Evolutionary conservation across 805 yeast species (phyloP).

Genomic region (Ogataea methanolica): DNA sequence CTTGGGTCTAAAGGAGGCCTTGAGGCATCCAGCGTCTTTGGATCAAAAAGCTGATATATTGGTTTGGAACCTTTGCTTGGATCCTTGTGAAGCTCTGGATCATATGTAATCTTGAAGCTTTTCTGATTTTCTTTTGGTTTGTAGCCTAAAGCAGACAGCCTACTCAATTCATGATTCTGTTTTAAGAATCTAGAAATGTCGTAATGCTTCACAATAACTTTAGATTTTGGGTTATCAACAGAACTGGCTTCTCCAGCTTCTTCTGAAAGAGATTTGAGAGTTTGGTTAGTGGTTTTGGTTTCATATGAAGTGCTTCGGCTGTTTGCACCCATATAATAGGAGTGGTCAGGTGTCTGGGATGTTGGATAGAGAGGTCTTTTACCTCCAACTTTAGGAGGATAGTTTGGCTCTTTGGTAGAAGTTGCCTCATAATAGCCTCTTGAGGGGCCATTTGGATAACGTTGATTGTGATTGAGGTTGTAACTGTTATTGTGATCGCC

Average conservation of each 20-base stretch:
- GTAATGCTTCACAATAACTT: slow-evolving; percentile 10
- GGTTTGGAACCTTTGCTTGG: slow-evolving; percentile 26
- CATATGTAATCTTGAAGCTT: slow-evolving; percentile 40
- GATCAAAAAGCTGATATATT: slow-evolving; percentile 32
- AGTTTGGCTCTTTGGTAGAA: too few species aligned
- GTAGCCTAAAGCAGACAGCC: neutral
- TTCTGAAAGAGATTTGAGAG: neutral
- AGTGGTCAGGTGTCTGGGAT: too few species aligned
- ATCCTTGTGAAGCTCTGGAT: slow-evolving; percentile 44
- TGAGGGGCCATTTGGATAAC: too few species aligned
- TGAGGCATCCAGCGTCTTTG: slow-evolving; percentile 31
- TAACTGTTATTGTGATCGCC: too few species aligned
- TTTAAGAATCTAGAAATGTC: slow-evolving; percentile 10
- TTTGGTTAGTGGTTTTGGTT: neutral
- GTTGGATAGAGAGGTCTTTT: too few species aligned
- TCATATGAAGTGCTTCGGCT: neutral
- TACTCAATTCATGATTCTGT: slow-evolving; percentile 18
- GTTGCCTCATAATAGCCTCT: too few species aligned
- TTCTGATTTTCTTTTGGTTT: slow-evolving; percentile 1
- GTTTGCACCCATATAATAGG: neutral
- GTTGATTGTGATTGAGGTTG: too few species aligned
- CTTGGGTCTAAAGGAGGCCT: slow-evolving; percentile 20
- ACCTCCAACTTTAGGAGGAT: too few species aligned
- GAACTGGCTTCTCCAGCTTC: neutral
- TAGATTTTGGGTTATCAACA: neutral